Base-by-base conservation (phyloP, 2,329 filamentous ascomycete genomes). In the Exserohilum turcica region DNA sequence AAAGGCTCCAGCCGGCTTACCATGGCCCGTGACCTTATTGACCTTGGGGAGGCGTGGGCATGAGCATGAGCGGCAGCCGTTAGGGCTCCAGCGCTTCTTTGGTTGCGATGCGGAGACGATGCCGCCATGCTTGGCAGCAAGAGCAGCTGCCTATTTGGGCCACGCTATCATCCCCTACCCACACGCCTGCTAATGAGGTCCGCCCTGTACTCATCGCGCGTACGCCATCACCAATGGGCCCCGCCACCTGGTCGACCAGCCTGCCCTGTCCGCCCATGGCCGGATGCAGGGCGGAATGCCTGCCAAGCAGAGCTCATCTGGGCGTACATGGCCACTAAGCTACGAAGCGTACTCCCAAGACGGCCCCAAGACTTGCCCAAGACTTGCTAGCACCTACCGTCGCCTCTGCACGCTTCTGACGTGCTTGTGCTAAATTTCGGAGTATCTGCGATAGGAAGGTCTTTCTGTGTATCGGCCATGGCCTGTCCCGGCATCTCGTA, bases 371-470 rank as follows among this genome's bases (percentile, higher is more conserved):
- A 48, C 15, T 31, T 57, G 59, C 59, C 63, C 51, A 66, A 60
- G 44, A 56, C 42, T 9, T 47, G 48, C 46, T 48, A 37, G 53
- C 48, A 32, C 36, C 42, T 47, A 47, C 56, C 40, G 46, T 63
- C 60, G 48, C 63, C 61, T 65, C 54, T 38, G 57, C 54, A 61
- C 52, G 52, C 29, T 51, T 33, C 61, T 65, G 59, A 43, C 53
- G 47, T 43, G 36, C 12, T 43, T 43, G 77, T 75, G 47, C 77
- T 77, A 57, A 37, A 32, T 49, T 50, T 52, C 57, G 61, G 56
- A 54, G 53, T 57, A 60, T 36, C 69, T 70, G 43, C 46, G 66
- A 70, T 71, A 71, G 69, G 69, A 71, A 72, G 69, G 68, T 68
- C 63, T 63, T n/a, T 68, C 63, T 63, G 15, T 47, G 38, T 43